Conservation (phyloP, 2,329 filamentous ascomycete genomes). For the Xylaria arbuscula region DNA sequence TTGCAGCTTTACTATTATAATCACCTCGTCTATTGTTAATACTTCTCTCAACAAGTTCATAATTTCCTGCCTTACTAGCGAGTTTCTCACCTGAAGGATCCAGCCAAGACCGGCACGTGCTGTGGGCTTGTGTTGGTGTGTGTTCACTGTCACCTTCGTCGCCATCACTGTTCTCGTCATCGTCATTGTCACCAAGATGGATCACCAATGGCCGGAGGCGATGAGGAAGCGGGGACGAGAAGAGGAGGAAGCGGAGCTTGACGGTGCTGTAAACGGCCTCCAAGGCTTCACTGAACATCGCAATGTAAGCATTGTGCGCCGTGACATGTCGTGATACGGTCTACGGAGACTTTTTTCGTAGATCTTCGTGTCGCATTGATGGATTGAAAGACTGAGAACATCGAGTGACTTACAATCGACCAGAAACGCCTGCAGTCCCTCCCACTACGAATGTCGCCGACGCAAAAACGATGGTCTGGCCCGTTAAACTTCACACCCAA, state of each 20-base stretch:
- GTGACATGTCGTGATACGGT: conserved; percentile 8
- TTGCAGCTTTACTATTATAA: not conserved
- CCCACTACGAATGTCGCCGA: conserved; percentile 61
- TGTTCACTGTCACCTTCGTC: not conserved
- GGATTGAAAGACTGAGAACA: not conserved
- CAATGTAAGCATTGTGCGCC: conserved; percentile 45
- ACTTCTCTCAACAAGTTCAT: not conserved
- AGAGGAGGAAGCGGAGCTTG: conserved; percentile 43
- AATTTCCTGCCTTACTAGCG: not conserved
- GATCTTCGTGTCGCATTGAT: not conserved
- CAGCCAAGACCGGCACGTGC: not conserved
- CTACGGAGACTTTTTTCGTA: not conserved
- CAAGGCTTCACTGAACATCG: conserved; percentile 50
- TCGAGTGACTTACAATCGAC: conserved; percentile 11
- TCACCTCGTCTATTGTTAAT: conserved; percentile 12
- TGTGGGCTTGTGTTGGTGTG: not conserved
- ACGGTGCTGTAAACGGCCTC: conserved; percentile 37
- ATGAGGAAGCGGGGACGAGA: conserved; percentile 48
- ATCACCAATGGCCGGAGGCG: conserved; percentile 34
- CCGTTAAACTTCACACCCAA: conserved; percentile 45
- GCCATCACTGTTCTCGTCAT: not conserved
- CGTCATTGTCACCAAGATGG: conserved; percentile 24
- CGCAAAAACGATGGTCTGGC: conserved; percentile 51
- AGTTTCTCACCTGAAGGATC: not conserved
- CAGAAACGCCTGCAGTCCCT: conserved; percentile 68